Conservation (phyloP, 495 filamentous ascomycete species). For the Pyrenula massariospora region DNA sequence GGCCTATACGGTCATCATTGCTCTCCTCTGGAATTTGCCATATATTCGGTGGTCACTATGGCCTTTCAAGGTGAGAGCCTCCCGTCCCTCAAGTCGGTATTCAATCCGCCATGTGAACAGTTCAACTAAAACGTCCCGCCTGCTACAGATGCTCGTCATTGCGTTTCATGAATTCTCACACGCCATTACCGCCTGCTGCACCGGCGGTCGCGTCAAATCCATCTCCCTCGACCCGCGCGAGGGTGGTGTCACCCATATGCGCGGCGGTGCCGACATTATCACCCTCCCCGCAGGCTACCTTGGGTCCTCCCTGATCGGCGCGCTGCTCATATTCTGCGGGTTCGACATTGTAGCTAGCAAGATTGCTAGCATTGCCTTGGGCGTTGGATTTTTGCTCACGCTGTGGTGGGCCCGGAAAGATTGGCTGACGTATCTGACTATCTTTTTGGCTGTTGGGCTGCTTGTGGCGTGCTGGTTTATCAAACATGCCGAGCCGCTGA, state of each 20-base stretch:
- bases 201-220: slow-evolving; percentile 61
- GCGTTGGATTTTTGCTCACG: slow-evolving; percentile 62
- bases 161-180: slow-evolving; percentile 79
- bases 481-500: slow-evolving; percentile 55
- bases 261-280: slow-evolving; percentile 60
- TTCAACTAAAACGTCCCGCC: background rate
- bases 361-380: slow-evolving; percentile 58
- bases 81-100: background rate
- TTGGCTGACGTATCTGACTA: slow-evolving; percentile 62
- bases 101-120: slow-evolving; percentile 1
- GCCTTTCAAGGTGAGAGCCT: slow-evolving; percentile 61
- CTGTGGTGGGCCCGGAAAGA: slow-evolving; percentile 71
- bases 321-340: slow-evolving; percentile 66
- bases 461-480: slow-evolving; percentile 74
- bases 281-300: slow-evolving; percentile 71
- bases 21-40: slow-evolving; percentile 67
- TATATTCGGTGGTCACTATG: slow-evolving; percentile 62
- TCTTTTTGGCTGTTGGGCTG: slow-evolving; percentile 57
- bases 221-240: slow-evolving; percentile 59
- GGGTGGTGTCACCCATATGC: slow-evolving; percentile 67
- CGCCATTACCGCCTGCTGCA: slow-evolving; percentile 59
- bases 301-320: slow-evolving; percentile 63
- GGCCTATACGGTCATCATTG: slow-evolving; percentile 63
- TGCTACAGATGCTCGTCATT: slow-evolving; percentile 64
- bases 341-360: slow-evolving; percentile 75